Evolutionary conservation across 164 flowering plant species (phyloP), one percentile per base, ranked within the genome.

Genomic region (Magnolia sinica): DNA sequence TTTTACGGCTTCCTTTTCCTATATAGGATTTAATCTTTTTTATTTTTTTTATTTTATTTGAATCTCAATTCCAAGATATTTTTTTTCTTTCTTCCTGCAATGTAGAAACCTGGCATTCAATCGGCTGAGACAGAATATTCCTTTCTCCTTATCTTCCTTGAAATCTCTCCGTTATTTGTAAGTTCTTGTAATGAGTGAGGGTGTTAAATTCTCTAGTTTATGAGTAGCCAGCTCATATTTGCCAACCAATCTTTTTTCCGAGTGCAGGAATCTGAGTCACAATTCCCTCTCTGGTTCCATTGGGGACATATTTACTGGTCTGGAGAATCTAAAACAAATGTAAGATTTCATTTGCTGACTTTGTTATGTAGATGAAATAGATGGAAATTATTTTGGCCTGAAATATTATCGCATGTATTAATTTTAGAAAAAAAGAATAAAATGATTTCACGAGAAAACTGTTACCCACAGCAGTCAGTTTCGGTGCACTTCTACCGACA

Each of bases 261-360:
- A 29, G 23, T 85, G 79, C 88, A 91, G 98, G 86, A 94, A 92
- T 79, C 77, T 94, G 79, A 91, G 96, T 85, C 92, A 89, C 83
- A 94, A 94, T 79, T 75, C 70, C 4, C 71, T 94, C 67, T 85
- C 88, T 81, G 97, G 98, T 74, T 85, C 92, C 2, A 76, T 94
- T 64, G 96, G 94, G 68, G 82, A 89, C 83, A 87, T 92, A 50
- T 94, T 94, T 70, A 82, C 77, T 29, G 91, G 87, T 73, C 80
- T 91, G 16, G 73, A 78, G 68, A 80, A 82, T 81, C 83, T 94
- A 23, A 87, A 78, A 81, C 88, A 83, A 76, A 85, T 94, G 97
- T 94, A 91, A 52, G 87, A 27, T 52, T 31, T 70, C 49, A 8
- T 18, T 16, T 13, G 9, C 37, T 49, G 37, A 50, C 14, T 31